Evolutionary conservation across 2,329 filamentous ascomycete genomes (phyloP).

Genomic region (Monosporascus ibericus): DNA sequence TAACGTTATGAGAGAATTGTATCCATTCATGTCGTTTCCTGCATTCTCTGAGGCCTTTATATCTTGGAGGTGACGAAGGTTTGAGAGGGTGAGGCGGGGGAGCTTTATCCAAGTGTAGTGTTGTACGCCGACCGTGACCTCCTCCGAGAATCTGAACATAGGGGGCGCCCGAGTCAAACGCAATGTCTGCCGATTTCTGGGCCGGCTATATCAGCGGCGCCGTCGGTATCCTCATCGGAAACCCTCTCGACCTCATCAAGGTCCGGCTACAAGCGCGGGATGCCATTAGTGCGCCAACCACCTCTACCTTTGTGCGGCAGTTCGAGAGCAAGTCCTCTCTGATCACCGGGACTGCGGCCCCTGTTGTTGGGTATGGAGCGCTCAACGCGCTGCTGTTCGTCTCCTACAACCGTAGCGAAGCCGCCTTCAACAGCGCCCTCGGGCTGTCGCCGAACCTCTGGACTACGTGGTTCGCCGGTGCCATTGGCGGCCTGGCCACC

Average conservation of each 20-base stretch:
- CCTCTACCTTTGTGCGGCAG: constrained; percentile 22
- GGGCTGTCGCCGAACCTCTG: constrained; percentile 42
- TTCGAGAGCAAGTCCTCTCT: constrained; percentile 33
- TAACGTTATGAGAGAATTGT: background rate
- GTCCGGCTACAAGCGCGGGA: constrained; percentile 69
- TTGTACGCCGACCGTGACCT: no score
- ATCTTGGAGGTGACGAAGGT: constrained; percentile 2
- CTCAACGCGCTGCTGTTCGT: constrained; percentile 88
- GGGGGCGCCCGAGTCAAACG: background rate
- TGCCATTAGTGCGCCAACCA: constrained; percentile 12
- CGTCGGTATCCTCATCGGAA: constrained; percentile 80
- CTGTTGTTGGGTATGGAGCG: constrained; percentile 82
- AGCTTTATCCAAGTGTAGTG: no score
- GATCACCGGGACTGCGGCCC: constrained; percentile 68
- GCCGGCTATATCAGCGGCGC: constrained; percentile 86
- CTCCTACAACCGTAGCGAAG: constrained; percentile 80
- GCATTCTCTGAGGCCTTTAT: background rate
- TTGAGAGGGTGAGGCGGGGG: background rate
- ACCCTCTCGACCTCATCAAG: constrained; percentile 67
- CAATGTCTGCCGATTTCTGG: constrained; percentile 88
- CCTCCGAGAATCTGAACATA: background rate
- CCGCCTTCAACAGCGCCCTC: constrained; percentile 43
- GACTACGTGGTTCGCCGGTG: constrained; percentile 74
- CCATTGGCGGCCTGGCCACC: constrained; percentile 73
- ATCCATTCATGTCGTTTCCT: background rate